phyloP scores from a whole-genome alignment of 1,284 basidiomycete genomes.

The Hemileia vastatrix region DNA sequence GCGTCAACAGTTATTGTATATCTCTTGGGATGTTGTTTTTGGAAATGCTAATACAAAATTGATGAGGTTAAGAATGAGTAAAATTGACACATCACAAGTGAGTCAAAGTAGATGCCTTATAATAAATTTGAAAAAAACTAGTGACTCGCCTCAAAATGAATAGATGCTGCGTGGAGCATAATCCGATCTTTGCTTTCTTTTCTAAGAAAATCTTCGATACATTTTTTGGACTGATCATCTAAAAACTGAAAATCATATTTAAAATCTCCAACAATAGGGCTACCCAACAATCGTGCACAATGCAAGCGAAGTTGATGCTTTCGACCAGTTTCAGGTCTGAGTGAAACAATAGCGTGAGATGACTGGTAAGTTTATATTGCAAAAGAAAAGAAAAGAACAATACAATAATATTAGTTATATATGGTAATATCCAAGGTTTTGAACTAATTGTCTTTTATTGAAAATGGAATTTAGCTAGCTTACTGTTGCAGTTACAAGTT shows the following conservation, averaged over 20 bases:
- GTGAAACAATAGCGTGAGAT: conserved; percentile 17
- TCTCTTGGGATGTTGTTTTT: conserved; percentile 5
- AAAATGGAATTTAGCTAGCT: too few relatives aligned
- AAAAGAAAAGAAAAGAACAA: too few relatives aligned
- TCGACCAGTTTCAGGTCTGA: conserved; percentile 23
- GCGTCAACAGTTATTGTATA: conserved; percentile 2
- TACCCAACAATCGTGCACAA: conserved; percentile 18
- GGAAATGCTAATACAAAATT: conserved; percentile 11
- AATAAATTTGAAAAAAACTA: neutral
- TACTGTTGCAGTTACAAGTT: conserved; percentile 11
- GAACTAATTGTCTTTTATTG: too few relatives aligned
- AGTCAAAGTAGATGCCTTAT: neutral
- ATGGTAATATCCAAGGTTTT: too few relatives aligned
- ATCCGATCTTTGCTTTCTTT: neutral
- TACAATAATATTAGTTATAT: too few relatives aligned
- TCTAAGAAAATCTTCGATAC: conserved; percentile 5
- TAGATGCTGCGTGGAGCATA: conserved; percentile 3
- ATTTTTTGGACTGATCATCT: conserved; percentile 9
- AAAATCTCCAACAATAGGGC: conserved; percentile 26
- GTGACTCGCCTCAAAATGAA: conserved; percentile 2
- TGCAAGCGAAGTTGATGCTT: conserved; percentile 28
- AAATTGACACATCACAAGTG: neutral
- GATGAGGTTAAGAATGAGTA: neutral
- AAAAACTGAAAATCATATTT: conserved; percentile 25
- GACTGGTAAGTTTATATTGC: too few relatives aligned